Evolutionary conservation across 495 filamentous ascomycete species (phyloP).

Genomic region (Trichoderma virens): DNA sequence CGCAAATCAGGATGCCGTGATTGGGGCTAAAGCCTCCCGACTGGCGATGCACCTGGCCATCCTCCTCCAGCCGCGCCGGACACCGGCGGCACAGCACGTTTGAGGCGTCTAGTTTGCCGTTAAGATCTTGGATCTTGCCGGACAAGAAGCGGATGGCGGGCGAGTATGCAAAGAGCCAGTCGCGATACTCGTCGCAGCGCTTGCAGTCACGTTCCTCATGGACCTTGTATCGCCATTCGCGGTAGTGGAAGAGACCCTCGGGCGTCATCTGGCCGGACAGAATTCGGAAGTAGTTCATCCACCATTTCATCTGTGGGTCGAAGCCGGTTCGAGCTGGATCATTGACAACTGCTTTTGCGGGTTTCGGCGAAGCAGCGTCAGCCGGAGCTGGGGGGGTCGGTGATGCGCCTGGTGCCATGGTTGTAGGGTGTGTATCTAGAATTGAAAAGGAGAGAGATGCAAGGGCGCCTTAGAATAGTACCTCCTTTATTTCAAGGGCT

Average conservation of each 20-base stretch:
- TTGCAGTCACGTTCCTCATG: conserved; percentile 66
- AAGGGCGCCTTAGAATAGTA: background rate
- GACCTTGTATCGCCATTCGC: conserved; percentile 55
- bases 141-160: conserved; percentile 79
- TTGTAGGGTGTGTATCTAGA: background rate
- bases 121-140: conserved; percentile 67
- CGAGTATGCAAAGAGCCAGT: conserved; percentile 73
- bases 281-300: conserved; percentile 73
- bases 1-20: conserved; percentile 82
- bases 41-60: conserved; percentile 33
- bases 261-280: conserved; percentile 61
- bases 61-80: conserved; percentile 38
- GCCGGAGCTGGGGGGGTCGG: conserved; percentile 4
- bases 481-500: background rate
- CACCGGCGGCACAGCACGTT: conserved; percentile 83
- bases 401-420: background rate
- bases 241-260: conserved; percentile 62
- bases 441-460: background rate
- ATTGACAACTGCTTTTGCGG: conserved; percentile 22
- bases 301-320: conserved; percentile 54
- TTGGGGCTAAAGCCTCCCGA: conserved; percentile 75
- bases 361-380: conserved; percentile 9
- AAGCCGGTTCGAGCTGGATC: conserved; percentile 50
- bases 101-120: conserved; percentile 58
- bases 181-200: conserved; percentile 67